Conservation (phyloP, 805 yeast genomes). For the Pichia kluyveri region DNA sequence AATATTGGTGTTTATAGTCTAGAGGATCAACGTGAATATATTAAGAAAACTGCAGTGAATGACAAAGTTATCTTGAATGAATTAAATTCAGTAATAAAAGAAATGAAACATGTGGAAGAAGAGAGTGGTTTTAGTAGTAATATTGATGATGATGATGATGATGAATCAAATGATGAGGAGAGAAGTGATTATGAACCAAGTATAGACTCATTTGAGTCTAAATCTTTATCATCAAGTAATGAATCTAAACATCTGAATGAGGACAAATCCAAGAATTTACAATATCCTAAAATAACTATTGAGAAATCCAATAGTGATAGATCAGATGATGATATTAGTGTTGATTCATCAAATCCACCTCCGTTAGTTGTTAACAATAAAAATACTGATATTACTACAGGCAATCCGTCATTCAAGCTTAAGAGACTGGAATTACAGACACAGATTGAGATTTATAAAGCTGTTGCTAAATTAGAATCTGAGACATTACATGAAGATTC, state of each 20-base stretch:
- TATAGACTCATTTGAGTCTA: constrained; percentile 1
- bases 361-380: constrained; percentile 3
- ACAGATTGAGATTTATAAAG: constrained; percentile 20
- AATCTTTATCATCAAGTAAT: background rate
- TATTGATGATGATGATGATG: background rate
- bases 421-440: constrained; percentile 17
- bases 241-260: constrained; percentile 4
- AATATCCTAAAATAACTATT: too few relatives aligned
- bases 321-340: constrained; percentile 11
- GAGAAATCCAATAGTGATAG: background rate
- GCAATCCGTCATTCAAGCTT: constrained; percentile 15
- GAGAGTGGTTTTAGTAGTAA: background rate
- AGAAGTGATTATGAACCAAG: background rate
- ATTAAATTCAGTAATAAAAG: background rate
- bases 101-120: background rate
- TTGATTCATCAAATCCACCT: constrained; percentile 12
- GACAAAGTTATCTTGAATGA: constrained; percentile 9
- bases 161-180: background rate
- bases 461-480: constrained; percentile 14
- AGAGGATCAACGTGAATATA: constrained; percentile 17
- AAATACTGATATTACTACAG: background rate
- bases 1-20: constrained; percentile 19
- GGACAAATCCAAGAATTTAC: background rate
- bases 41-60: constrained; percentile 10
- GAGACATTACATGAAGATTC: constrained; percentile 19